These are phyloP conservation scores for Podospora pseudoanserina DNA, from an alignment of 495 filamentous ascomycete genomes.

Conservation along the genomic window DNA sequence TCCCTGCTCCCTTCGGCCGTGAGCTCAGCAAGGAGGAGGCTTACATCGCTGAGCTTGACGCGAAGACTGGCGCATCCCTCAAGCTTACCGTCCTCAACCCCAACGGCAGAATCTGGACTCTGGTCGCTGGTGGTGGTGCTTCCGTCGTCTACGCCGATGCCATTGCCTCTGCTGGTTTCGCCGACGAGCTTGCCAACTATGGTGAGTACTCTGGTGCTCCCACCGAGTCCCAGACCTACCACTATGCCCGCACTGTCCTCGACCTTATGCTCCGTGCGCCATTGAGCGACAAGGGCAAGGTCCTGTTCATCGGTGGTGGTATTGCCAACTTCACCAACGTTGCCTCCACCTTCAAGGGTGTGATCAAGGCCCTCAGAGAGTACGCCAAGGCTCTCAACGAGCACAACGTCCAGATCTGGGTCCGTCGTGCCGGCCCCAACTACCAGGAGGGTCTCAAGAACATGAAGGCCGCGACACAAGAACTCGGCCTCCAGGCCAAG, in stretches of 20 bases:
- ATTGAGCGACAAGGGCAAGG: slow-evolving; percentile 82
- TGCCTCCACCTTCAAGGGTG: slow-evolving; percentile 98
- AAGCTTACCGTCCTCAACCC: slow-evolving; percentile 96
- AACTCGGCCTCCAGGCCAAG: slow-evolving; percentile 90
- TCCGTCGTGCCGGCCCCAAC: slow-evolving; percentile 97
- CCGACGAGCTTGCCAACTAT: slow-evolving; percentile 97
- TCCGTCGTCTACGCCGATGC: slow-evolving; percentile 99
- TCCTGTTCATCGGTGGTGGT: slow-evolving; percentile 98
- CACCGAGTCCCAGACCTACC: slow-evolving; percentile 96
- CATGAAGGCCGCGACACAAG: slow-evolving; percentile 93
- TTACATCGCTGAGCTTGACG: slow-evolving; percentile 96
- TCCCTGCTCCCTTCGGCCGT: slow-evolving; percentile 97
- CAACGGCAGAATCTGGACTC: slow-evolving; percentile 90
- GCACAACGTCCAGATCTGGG: slow-evolving; percentile 99
- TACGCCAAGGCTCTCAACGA: slow-evolving; percentile 80
- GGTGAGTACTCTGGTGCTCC: slow-evolving; percentile 99
- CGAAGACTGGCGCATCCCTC: slow-evolving; percentile 97
- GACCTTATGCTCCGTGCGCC: slow-evolving; percentile 97
- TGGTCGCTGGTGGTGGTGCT: slow-evolving; percentile 98
- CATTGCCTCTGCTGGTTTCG: slow-evolving; percentile 94
- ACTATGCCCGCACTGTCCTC: slow-evolving; percentile 94
- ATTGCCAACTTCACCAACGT: slow-evolving; percentile 99
- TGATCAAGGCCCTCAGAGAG: slow-evolving; percentile 95
- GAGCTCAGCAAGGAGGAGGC: slow-evolving; percentile 97
- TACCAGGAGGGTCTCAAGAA: slow-evolving; percentile 99